These are phyloP conservation scores for Phytopythium sindhum DNA, from an alignment of 352 stramenopile species.

Conservation along the genomic window DNA sequence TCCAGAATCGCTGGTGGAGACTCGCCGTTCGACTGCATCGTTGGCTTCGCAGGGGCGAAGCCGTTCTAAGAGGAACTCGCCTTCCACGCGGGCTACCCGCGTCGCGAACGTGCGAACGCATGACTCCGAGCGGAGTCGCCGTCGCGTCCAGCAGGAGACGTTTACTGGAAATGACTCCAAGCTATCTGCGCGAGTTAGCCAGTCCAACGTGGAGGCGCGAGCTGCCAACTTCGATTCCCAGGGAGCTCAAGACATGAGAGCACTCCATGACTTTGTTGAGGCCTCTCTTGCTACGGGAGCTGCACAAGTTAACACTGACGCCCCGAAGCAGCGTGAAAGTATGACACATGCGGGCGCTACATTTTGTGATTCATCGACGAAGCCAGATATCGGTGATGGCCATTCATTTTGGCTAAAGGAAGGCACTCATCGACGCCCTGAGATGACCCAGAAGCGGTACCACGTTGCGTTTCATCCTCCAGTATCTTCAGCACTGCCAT, in stretches of 20 bases:
- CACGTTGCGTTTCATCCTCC: constrained; percentile 4
- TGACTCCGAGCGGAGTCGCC: not conserved
- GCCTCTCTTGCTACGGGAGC: not conserved
- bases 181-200: not conserved
- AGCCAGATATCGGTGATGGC: not conserved
- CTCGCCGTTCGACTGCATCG: not conserved
- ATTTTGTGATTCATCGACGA: not conserved
- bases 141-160: not conserved
- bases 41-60: not conserved
- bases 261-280: not conserved
- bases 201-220: not conserved
- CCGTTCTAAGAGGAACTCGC: too few relatives aligned
- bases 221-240: not conserved
- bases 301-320: not conserved
- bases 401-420: not conserved
- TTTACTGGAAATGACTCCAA: too few relatives aligned
- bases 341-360: not conserved
- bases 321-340: not conserved
- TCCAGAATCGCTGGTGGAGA: not conserved
- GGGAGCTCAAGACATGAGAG: too few relatives aligned
- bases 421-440: not conserved
- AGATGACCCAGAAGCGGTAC: not conserved
- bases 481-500: not conserved
- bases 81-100: not conserved
- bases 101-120: not conserved